Conservation (phyloP, 2,329 filamentous ascomycete species). For the Allantophomopsis cytisporea region DNA sequence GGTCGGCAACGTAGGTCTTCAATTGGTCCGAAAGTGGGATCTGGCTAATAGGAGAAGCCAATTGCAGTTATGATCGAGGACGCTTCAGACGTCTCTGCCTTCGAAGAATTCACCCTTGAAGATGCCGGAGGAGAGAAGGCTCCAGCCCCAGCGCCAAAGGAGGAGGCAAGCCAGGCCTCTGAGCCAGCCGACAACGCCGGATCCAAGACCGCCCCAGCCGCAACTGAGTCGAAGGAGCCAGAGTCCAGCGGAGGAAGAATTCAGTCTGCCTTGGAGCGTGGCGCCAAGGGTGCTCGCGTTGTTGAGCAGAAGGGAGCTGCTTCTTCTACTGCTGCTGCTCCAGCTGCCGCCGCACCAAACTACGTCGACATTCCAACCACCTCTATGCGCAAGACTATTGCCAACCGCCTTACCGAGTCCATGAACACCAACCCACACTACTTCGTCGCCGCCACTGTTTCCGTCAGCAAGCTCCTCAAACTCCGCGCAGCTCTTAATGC, state of each 20-base stretch:
- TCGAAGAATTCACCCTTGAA: conserved; percentile 75
- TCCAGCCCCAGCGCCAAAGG: conserved; percentile 48
- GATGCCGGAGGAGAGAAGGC: conserved; percentile 81
- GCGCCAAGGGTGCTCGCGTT: conserved; percentile 71
- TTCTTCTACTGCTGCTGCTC: conserved; percentile 33
- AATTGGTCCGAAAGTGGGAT: conserved; percentile 4
- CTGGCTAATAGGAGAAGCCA: conserved; percentile 43
- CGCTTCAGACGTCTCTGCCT: conserved; percentile 72
- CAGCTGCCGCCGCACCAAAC: conserved; percentile 42
- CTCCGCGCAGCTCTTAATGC: conserved; percentile 88
- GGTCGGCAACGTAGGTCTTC: conserved; percentile 74
- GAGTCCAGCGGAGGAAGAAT: conserved; percentile 63
- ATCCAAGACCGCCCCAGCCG: conserved; percentile 40
- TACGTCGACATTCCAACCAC: conserved; percentile 78
- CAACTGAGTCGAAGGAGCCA: conserved; percentile 53
- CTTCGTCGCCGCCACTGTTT: conserved; percentile 85
- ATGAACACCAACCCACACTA: conserved; percentile 94
- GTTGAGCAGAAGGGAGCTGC: conserved; percentile 82
- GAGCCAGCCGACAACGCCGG: conserved; percentile 44
- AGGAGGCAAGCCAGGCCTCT: conserved; percentile 46
- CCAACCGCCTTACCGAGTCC: conserved; percentile 78
- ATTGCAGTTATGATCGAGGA: conserved; percentile 94
- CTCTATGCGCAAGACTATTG: conserved; percentile 98
- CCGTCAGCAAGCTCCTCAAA: conserved; percentile 90
- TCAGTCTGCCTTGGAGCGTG: conserved; percentile 73